These are phyloP conservation scores for Paramyrothecium roridum DNA, from an alignment of 2,329 filamentous ascomycete genomes.

Conservation along the genomic window DNA sequence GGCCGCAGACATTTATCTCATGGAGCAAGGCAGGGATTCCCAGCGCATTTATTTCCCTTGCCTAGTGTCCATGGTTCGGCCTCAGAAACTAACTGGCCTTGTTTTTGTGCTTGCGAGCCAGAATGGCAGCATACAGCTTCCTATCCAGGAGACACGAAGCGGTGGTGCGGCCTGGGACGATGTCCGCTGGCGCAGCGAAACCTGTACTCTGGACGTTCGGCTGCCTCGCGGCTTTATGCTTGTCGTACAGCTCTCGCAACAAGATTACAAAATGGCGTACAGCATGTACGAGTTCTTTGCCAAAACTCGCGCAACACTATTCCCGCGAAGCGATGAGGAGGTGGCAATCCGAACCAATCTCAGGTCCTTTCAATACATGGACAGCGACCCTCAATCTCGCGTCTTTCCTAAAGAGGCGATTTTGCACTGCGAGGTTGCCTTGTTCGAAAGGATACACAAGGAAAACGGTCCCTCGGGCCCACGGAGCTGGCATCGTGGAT, in stretches of 20 bases:
- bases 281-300: slow-evolving; percentile 82
- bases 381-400: slow-evolving; percentile 64
- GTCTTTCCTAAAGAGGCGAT: slow-evolving; percentile 75
- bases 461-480: slow-evolving; percentile 70
- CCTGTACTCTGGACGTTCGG: slow-evolving; percentile 62
- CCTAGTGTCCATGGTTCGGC: slow-evolving; percentile 71
- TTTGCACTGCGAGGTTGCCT: slow-evolving; percentile 64
- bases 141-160: slow-evolving; percentile 66
- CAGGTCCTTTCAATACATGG: slow-evolving; percentile 77
- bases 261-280: slow-evolving; percentile 77
- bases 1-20: slow-evolving; percentile 69
- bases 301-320: slow-evolving; percentile 70
- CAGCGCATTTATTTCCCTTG: slow-evolving; percentile 70
- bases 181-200: slow-evolving; percentile 72
- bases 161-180: slow-evolving; percentile 76
- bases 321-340: slow-evolving; percentile 66
- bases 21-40: slow-evolving; percentile 67
- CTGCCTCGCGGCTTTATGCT: slow-evolving; percentile 75
- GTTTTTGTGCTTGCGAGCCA: slow-evolving; percentile 77
- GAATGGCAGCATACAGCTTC: slow-evolving; percentile 71
- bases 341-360: slow-evolving; percentile 67
- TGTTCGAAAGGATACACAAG: slow-evolving; percentile 71
- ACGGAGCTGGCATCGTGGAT: slow-evolving; percentile 73
- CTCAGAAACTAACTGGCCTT: slow-evolving; percentile 65
- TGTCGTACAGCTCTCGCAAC: slow-evolving; percentile 66